Evolutionary conservation across 148 eudicot genomes (phyloP), one percentile per base, ranked within the genome.

Genomic region (Camellia japonica): DNA sequence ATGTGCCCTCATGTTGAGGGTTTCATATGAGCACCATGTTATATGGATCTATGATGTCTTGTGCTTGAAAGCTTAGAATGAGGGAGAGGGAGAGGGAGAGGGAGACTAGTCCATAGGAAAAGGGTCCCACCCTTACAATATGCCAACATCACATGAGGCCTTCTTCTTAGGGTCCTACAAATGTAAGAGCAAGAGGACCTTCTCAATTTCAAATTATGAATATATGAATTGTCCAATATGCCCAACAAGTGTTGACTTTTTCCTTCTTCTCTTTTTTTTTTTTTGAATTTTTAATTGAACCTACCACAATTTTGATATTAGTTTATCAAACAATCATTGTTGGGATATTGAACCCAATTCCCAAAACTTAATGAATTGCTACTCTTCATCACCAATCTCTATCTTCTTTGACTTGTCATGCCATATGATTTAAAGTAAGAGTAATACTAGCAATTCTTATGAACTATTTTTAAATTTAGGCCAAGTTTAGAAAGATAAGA

Each of bases 191-290:
- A 56, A 56, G 12, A 43, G 52, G 67, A 60, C 67, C 8, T 75
- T 59, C 67, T 18, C 74, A 46, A 56, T 74, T 74, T 56, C 65
- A 38, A 56, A 75, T 75, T 52, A 75, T 16, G 14, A 62, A 59
- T 58, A 59, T 42, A 6, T 59, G 52, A 75, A 42, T 59, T 58
- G 67, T 60, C 52, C 51, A 75, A 9, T 59, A 42, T 75, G 14
- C 67, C 65, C 77, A 43, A 62, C n/a, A n/a, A 7, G 67, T 59
- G 78, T 75, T 75, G 78, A 75, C 78, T 60, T 75, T 14, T 23
- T 59, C 5, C 0, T 49, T 16, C 2, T 46, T 18, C 15, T 46
- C 2, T 46, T 44, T 6, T 7, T 44, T 15, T 51, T 51, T 51
- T 51, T 51, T 18, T 18, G 42, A 1, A 1, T 30, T 30, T 43